Percentiles rank a stretch among this genome's conserved stretches.
Evolutionary conservation across 495 filamentous ascomycete species (phyloP).

Genomic region (Trichoderma gamsii): DNA sequence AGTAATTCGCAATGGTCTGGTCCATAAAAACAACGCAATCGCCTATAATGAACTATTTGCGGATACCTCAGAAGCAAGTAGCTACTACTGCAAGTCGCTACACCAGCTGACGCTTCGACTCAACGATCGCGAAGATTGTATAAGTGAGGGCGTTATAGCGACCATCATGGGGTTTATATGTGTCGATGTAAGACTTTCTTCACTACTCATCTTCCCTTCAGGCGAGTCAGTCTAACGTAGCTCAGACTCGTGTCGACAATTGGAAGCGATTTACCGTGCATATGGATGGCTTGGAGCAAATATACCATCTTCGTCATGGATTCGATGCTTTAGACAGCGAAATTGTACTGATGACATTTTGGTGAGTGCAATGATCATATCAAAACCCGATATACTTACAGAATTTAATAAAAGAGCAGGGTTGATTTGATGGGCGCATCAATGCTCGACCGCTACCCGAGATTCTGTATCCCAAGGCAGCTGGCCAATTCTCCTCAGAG

Average conservation of each 20-base stretch:
- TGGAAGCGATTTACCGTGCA: not conserved
- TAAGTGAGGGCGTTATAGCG: not conserved
- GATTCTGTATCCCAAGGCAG: not conserved
- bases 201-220: not conserved
- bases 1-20: not conserved
- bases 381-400: not conserved
- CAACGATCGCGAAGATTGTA: not conserved
- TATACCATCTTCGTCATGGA: not conserved
- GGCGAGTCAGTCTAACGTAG: not conserved
- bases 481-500: not conserved
- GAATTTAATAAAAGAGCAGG: not conserved
- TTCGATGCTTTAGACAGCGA: not conserved
- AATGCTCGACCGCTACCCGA: not conserved
- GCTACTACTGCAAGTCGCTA: not conserved
- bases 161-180: slow-evolving; percentile 10
- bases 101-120: not conserved
- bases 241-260: not conserved
- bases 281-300: slow-evolving; percentile 8
- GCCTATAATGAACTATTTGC: not conserved
- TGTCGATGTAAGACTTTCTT: not conserved
- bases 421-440: slow-evolving; percentile 4
- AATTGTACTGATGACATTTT: not conserved
- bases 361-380: not conserved
- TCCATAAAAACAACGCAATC: not conserved
- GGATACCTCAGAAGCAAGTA: not conserved